Conservation (phyloP, 768 basidiomycete genomes). For the Amanita rimosa region DNA sequence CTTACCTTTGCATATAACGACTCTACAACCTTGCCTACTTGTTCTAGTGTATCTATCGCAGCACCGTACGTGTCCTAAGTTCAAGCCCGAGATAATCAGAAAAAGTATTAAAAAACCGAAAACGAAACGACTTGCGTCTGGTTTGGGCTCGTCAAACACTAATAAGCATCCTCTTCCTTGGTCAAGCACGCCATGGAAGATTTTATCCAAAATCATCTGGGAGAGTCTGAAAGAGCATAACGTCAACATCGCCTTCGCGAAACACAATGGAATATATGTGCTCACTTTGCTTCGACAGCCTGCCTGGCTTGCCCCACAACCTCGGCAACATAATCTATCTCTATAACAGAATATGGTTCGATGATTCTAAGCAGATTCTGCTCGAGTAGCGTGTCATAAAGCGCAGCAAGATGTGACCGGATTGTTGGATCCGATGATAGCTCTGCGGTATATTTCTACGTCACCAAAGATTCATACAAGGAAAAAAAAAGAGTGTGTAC, state of each 20-base stretch:
- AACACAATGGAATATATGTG: conserved; percentile 7
- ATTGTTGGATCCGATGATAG: conserved; percentile 94
- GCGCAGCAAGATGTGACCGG: conserved; percentile 82
- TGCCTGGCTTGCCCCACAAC: conserved; percentile 78
- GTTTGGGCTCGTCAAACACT: conserved; percentile 80
- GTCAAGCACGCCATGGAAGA: conserved; percentile 91
- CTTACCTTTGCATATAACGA: conserved; percentile 76
- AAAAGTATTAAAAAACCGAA: neutral
- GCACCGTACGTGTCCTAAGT: conserved; percentile 79
- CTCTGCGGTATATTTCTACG: conserved; percentile 33
- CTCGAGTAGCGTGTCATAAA: conserved; percentile 94
- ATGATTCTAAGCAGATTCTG: conserved; percentile 94
- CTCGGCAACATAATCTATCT: conserved; percentile 85
- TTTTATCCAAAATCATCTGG: conserved; percentile 97
- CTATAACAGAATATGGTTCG: conserved; percentile 90
- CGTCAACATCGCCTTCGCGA: neutral
- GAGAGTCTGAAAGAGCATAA: conserved; percentile 48
- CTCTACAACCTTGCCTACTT: conserved; percentile 91
- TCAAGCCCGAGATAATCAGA: neutral
- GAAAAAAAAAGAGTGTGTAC: conserved; percentile 10
- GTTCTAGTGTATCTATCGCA: conserved; percentile 80
- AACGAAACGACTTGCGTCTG: conserved; percentile 49
- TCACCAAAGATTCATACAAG: neutral
- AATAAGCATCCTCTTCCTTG: conserved; percentile 88
- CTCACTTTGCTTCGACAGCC: conserved; percentile 86